Evolutionary conservation across 129 eudicot species (phyloP), one percentile per base, ranked within the genome.

Genomic region (Silybum marianum): DNA sequence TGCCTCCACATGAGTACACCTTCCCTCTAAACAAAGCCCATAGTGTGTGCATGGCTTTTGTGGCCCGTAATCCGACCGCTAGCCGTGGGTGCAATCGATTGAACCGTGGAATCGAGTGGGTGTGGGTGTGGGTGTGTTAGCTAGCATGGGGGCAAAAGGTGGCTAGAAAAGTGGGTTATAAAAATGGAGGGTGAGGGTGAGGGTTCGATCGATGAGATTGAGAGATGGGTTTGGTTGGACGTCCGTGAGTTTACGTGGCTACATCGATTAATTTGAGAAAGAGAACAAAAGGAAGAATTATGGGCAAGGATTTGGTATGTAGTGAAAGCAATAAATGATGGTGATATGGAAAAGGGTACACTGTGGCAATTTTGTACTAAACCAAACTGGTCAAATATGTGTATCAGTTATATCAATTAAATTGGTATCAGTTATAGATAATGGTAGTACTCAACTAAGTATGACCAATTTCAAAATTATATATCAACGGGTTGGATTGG

Each of bases 311-410:
- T 77, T 83, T 83, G 78, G 86, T 83, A 78, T 18, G 72, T 77
- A 40, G 66, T 83, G 44, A 21, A 34, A 76, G 83, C 86, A 83
- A 62, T 83, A 13, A 83, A 77, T 76, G 82, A 63, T n/a, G 67
- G 32, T 48, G 68, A 48, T 25, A 24, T 28, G 73, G 6, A 72
- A 28, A 32, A 30, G 34, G 34, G 34, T 30, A 30, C 3, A 32
- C n/a, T 3, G 36, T 32, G 36, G 36, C 36, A 32, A 32, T 32
- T 32, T 32, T 32, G 36, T 32, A 32, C 3, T 4, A 32, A 32
- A 32, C 3, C 36, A 32, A 32, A 32, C 36, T 3, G 2, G 34
- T 30, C 3, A 1, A 30, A 30, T 3, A 30, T 30, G 34, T 30
- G 4, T 1, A 30, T 30, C 34, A 30, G 34, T 30, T 30, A 3